Evolutionary conservation across 768 basidiomycete genomes (phyloP).

Genomic region (Brasilioporus rufonigricans): DNA sequence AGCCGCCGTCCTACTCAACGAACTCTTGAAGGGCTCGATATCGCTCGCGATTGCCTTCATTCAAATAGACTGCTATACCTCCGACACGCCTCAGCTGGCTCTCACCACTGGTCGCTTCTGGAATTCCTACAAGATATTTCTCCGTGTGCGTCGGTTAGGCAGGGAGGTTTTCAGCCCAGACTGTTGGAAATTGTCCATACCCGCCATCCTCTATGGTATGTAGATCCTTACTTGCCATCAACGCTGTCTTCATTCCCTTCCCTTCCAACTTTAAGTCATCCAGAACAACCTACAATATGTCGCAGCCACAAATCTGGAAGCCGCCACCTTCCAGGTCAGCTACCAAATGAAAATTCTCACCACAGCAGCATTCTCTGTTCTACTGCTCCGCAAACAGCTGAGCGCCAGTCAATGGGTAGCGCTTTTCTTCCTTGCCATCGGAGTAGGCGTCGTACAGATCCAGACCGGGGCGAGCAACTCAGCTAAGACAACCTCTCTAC

Average conservation of each 20-base stretch:
- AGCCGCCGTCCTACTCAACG: conserved; percentile 90
- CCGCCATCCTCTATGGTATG: conserved; percentile 87
- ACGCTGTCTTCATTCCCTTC: conserved; percentile 5
- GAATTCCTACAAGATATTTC: conserved; percentile 35
- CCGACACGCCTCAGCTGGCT: conserved; percentile 31
- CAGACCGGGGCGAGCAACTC: conserved; percentile 44
- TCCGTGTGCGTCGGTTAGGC: conserved; percentile 54
- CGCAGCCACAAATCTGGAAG: conserved; percentile 89
- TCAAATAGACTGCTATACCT: conserved; percentile 46
- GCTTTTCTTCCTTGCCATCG: conserved; percentile 79
- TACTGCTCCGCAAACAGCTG: conserved; percentile 76
- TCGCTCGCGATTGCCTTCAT: conserved; percentile 82
- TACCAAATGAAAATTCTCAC: conserved; percentile 98
- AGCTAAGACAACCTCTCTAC: conserved; percentile 26
- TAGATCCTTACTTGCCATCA: background rate
- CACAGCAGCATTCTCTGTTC: conserved; percentile 85
- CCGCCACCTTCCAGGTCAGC: conserved; percentile 94
- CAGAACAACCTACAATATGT: conserved; percentile 97
- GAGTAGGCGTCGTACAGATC: conserved; percentile 87
- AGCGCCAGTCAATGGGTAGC: conserved; percentile 79
- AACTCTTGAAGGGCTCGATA: conserved; percentile 88
- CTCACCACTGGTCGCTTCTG: conserved; percentile 35
- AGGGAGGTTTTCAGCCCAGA: conserved; percentile 82
- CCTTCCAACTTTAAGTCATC: conserved; percentile 49
- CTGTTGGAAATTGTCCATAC: conserved; percentile 97